These are phyloP conservation scores for Albugo laibachii DNA, from an alignment of 352 stramenopile species.

Conservation along the genomic window DNA sequence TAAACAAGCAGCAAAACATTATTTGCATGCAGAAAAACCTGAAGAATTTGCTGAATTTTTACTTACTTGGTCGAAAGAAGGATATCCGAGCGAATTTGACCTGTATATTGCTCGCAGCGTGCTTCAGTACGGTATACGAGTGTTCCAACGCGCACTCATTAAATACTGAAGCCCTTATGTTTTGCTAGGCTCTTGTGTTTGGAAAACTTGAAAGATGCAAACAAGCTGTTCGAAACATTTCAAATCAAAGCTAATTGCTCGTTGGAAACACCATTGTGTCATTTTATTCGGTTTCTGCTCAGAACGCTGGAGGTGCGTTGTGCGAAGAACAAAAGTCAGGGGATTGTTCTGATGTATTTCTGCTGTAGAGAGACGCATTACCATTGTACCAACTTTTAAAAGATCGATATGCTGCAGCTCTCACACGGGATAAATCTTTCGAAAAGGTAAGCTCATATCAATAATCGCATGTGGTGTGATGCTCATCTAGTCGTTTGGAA, in stretches of 20 bases:
- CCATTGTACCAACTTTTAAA: slow-evolving; percentile 76
- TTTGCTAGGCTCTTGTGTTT: slow-evolving; percentile 44
- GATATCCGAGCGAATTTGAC: slow-evolving; percentile 64
- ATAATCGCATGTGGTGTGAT: slow-evolving; percentile 2
- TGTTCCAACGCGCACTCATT: no score
- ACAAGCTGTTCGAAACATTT: slow-evolving; percentile 53
- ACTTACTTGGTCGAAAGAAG: slow-evolving; percentile 49
- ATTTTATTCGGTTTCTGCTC: slow-evolving; percentile 69
- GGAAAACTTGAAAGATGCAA: slow-evolving; percentile 75
- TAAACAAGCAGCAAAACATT: slow-evolving; percentile 53
- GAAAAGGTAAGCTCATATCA: slow-evolving; percentile 36
- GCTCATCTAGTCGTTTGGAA: slow-evolving; percentile 3
- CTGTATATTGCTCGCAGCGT: slow-evolving; percentile 55
- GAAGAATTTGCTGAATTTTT: slow-evolving; percentile 44
- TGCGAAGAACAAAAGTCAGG: neutral
- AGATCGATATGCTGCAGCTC: slow-evolving; percentile 50
- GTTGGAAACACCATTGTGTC: slow-evolving; percentile 54
- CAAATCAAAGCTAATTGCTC: slow-evolving; percentile 19
- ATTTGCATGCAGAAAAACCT: slow-evolving; percentile 51
- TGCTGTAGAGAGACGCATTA: slow-evolving; percentile 44
- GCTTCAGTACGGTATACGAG: slow-evolving; percentile 36
- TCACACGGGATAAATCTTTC: slow-evolving; percentile 52
- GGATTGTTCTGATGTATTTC: neutral
- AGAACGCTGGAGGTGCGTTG: slow-evolving; percentile 53
- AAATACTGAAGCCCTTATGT: neutral